These are phyloP conservation scores for Pythium periplocum DNA, from an alignment of 352 stramenopile genomes.

Conservation along the genomic window DNA sequence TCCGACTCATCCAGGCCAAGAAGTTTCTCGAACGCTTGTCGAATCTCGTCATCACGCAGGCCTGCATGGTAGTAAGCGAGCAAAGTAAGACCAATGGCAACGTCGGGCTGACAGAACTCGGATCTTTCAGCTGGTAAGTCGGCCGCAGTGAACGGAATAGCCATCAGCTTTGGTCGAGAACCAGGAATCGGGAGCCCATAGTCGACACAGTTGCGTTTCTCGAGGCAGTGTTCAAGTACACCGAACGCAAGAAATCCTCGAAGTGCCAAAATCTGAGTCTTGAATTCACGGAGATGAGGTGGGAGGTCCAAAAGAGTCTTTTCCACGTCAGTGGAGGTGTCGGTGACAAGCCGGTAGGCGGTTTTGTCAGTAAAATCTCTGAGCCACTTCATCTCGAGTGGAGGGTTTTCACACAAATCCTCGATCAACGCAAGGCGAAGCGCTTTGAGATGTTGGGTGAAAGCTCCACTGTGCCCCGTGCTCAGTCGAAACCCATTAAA, in stretches of 20 bases:
- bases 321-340: constrained; percentile 14
- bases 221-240: constrained; percentile 72
- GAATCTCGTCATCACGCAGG: constrained; percentile 44
- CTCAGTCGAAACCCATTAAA: constrained; percentile 45
- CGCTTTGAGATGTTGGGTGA: neutral
- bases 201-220: constrained; percentile 83
- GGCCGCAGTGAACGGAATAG: constrained; percentile 81
- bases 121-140: constrained; percentile 76
- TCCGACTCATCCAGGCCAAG: constrained; percentile 59
- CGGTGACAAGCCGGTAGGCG: neutral
- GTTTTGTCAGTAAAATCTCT: neutral
- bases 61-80: constrained; percentile 85
- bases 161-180: constrained; percentile 57
- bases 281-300: neutral
- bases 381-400: constrained; percentile 71
- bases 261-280: constrained; percentile 47
- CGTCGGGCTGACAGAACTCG: constrained; percentile 88
- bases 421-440: constrained; percentile 47
- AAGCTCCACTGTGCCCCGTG: neutral
- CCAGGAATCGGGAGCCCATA: constrained; percentile 54
- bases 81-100: constrained; percentile 74
- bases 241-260: constrained; percentile 72
- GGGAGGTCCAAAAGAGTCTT: constrained; percentile 14
- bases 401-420: constrained; percentile 51
- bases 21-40: constrained; percentile 44